Conservation (phyloP, 495 filamentous ascomycete genomes). For the Hypoxylon rickii region DNA sequence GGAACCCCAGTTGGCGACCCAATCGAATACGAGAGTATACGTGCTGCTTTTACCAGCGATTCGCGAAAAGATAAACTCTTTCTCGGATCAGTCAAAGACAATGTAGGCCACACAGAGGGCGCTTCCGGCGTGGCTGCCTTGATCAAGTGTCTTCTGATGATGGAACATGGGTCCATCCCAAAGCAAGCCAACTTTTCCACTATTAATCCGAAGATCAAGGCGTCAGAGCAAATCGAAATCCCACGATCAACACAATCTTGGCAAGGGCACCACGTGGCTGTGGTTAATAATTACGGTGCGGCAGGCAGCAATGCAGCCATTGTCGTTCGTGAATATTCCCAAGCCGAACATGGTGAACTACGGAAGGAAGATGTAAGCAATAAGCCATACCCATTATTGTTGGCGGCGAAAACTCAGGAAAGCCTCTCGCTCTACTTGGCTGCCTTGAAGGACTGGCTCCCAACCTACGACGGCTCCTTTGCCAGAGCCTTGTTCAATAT, state of each 20-base stretch:
- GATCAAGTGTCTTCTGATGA: slow-evolving; percentile 51
- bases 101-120: slow-evolving; percentile 4
- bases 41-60: slow-evolving; percentile 22
- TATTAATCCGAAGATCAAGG: slow-evolving; percentile 44
- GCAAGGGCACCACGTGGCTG: too few relatives aligned
- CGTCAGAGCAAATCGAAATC: too few relatives aligned
- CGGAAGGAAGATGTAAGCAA: too few relatives aligned
- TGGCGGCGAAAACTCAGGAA: too few relatives aligned
- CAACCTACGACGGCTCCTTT: too few relatives aligned
- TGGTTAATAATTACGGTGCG: not conserved
- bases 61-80: not conserved
- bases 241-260: too few relatives aligned
- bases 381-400: too few relatives aligned
- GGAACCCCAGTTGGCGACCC: slow-evolving; percentile 72
- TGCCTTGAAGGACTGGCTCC: too few relatives aligned
- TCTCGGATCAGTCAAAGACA: slow-evolving; percentile 1
- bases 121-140: not conserved
- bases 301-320: not conserved
- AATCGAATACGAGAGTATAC: slow-evolving; percentile 26
- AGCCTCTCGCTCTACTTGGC: too few relatives aligned
- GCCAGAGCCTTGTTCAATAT: too few relatives aligned
- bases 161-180: slow-evolving; percentile 44
- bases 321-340: not conserved
- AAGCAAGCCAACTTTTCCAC: slow-evolving; percentile 46
- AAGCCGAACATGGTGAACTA: too few relatives aligned